Evolutionary conservation across 371 early-diverging fungal genomes (phyloP).

Genomic region (Ordospora pajunii): DNA sequence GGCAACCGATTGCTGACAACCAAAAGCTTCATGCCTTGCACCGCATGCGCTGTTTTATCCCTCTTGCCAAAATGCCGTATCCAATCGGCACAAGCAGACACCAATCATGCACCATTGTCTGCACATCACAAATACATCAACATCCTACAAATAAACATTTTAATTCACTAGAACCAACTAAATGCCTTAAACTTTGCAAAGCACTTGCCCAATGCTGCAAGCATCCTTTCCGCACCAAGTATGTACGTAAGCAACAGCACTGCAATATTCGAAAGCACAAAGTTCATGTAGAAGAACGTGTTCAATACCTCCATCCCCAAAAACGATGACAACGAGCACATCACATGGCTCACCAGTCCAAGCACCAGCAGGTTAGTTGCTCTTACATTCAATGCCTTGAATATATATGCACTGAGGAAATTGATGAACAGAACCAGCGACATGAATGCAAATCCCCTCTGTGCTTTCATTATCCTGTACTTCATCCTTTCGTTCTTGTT

Average conservation of each 20-base stretch:
- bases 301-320: conserved; percentile 7
- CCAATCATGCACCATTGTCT: not conserved
- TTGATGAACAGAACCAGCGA: conserved; percentile 28
- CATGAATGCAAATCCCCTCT: conserved; percentile 17
- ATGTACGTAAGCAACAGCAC: conserved; percentile 12
- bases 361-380: conserved; percentile 9
- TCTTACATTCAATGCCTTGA: conserved; percentile 1
- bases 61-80: not conserved
- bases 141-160: not conserved
- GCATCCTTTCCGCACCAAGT: not conserved
- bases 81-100: no score
- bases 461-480: conserved; percentile 22
- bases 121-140: not conserved
- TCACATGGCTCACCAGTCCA: not conserved
- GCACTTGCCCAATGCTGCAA: not conserved
- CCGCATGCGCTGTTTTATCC: not conserved
- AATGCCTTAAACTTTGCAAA: not conserved
- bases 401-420: conserved; percentile 37
- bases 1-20: conserved; percentile 99
- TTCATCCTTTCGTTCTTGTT: not conserved
- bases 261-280: not conserved
- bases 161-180: no score
- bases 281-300: conserved; percentile 26
- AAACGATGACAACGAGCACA: conserved; percentile 14
- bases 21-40: conserved; percentile 64